Conservation (phyloP, 192 early-diverging fungal genomes). For the Podila horticola region DNA sequence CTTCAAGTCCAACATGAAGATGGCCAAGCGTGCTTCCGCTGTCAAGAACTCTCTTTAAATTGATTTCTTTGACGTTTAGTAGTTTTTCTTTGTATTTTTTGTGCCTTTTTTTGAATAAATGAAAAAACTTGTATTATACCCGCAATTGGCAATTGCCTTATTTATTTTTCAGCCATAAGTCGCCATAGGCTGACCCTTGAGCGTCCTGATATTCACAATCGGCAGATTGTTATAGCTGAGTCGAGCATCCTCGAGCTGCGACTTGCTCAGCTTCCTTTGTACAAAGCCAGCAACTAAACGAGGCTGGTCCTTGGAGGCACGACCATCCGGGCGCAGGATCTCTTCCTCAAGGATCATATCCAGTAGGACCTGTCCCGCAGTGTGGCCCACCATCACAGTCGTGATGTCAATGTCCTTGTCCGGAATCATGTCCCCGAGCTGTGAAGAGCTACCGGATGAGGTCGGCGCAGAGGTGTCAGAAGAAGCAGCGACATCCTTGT, state of each 20-base stretch:
- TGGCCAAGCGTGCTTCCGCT: constrained; percentile 77
- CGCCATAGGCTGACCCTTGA: constrained; percentile 10
- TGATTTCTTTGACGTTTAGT: neutral
- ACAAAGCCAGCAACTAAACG: constrained; percentile 16
- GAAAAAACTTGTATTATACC: constrained; percentile 6
- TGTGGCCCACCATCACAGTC: constrained; percentile 29
- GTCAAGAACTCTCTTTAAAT: constrained; percentile 36
- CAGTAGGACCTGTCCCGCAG: constrained; percentile 18
- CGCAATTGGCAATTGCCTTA: neutral
- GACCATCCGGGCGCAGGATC: neutral
- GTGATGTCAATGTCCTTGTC: constrained; percentile 48
- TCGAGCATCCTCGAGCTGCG: constrained; percentile 23
- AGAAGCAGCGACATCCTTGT: neutral
- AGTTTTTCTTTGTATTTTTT: neutral
- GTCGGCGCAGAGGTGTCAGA: neutral
- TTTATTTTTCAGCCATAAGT: constrained; percentile 8
- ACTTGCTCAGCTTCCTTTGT: constrained; percentile 27
- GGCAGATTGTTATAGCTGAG: constrained; percentile 41
- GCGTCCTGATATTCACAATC: constrained; percentile 30
- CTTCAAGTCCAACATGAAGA: constrained; percentile 88
- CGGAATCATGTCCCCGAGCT: constrained; percentile 19
- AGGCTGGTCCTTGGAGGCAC: neutral
- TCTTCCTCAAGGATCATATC: constrained; percentile 34
- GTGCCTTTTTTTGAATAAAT: neutral
- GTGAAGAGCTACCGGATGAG: too few relatives aligned